Percentiles rank a stretch among this genome's conserved stretches.
phyloP scores from a whole-genome alignment of 371 early-diverging fungal species.

The Mortierella sp. region DNA sequence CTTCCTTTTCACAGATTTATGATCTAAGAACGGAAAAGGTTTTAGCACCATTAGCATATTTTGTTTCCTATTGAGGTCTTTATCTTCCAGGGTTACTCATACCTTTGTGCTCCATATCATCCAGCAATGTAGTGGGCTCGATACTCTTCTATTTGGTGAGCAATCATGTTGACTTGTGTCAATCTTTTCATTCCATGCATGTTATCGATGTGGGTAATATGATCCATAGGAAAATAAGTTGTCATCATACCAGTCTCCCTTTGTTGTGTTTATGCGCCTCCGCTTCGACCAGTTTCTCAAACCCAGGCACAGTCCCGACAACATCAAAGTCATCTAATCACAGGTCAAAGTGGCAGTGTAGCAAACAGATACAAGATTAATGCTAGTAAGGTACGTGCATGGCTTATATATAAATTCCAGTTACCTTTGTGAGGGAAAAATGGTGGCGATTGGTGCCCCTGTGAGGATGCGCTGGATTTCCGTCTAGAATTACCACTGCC shows the following conservation, averaged over 20 bases:
- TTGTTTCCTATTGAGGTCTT: background rate
- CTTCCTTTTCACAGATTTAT: conserved; percentile 33
- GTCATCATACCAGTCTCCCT: conserved; percentile 22
- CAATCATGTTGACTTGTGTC: background rate
- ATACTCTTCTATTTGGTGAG: background rate
- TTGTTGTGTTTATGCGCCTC: conserved; percentile 33
- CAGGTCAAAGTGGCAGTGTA: background rate
- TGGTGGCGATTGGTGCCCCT: conserved; percentile 38
- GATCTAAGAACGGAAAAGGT: conserved; percentile 16
- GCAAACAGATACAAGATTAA: background rate
- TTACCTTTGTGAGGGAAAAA: conserved; percentile 41
- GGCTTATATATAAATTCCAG: background rate
- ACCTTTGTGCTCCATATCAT: conserved; percentile 9
- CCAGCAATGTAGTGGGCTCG: background rate
- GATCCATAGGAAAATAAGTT: background rate
- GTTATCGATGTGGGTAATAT: background rate
- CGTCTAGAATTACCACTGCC: conserved; percentile 30
- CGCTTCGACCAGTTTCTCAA: conserved; percentile 33
- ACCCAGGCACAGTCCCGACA: conserved; percentile 48
- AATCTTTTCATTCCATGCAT: background rate
- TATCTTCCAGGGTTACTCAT: background rate
- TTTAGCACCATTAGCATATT: background rate
- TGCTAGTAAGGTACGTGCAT: background rate
- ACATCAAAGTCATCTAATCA: conserved; percentile 42
- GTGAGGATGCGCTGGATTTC: conserved; percentile 41